Base-by-base conservation (phyloP, 306 rosid species). In the Hylodesmum podocarpum region DNA sequence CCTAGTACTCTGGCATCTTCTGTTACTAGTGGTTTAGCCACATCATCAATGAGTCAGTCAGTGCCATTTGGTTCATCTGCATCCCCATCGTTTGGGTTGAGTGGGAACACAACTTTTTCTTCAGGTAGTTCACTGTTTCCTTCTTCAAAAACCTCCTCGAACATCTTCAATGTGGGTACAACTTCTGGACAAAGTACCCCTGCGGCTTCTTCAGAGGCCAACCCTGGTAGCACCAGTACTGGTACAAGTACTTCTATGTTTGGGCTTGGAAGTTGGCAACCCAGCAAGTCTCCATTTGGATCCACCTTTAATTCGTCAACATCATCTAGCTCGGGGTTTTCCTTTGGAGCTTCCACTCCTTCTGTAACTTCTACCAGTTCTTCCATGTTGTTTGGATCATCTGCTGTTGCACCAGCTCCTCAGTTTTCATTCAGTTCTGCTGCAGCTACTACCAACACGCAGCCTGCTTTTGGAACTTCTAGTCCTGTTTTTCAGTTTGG, bases 401-500 rank as follows among this genome's bases (percentile, higher is more conserved):
- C 97, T 12, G 68, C 84, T 12, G 78, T 83, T 70, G 89, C 88
- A 58, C 47, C 91, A 54, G 73, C 83, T 57, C 65, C 89, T 36
- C 72, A 65, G 33, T 94, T 92, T 83, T 78, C 91, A 33, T 94
- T 94, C 71, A 67, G 80, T 66, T 82, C 97, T 25, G 66, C 88
- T 66, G 79, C 85, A 28, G 75, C 84, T 22, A 31, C 85, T 43
- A 65, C 88, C 37, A 33, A 84, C 22, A 31, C 83, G 27, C 96
- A 86, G 73, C 86, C 97, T 67, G 81, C 82, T 13, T 89, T 94
- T 72, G 89, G 85, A 46, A 87, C 72, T 68, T 53, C 88, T 18
- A 81, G 50, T 73, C 58, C 86, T 46, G 81, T 19, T 8, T 88
- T 84, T 6, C 2, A 75, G 18, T 83, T 86, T 54, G 78, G 82